Conservation (phyloP, 805 yeast species). For the Barnettozyma siamensis region DNA sequence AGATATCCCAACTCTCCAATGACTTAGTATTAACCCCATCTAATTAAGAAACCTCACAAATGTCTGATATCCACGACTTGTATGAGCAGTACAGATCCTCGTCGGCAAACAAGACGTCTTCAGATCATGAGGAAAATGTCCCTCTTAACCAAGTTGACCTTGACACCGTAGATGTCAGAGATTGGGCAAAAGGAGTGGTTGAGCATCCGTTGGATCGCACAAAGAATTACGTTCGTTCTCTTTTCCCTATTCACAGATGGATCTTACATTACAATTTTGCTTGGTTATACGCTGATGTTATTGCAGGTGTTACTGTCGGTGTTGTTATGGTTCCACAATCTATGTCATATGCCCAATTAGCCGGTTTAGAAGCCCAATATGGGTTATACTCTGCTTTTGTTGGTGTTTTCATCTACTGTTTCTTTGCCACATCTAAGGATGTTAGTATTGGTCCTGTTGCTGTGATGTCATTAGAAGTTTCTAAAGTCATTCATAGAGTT, state of each 20-base stretch:
- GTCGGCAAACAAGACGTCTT: background rate
- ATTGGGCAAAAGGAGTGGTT: conserved; percentile 10
- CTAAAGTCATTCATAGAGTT: conserved; percentile 68
- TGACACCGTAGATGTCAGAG: conserved; percentile 4
- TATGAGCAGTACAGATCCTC: conserved; percentile 4
- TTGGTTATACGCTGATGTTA: conserved; percentile 78
- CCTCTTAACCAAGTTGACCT: conserved; percentile 6
- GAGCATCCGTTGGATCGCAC: conserved; percentile 22
- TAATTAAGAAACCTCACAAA: too few relatives aligned
- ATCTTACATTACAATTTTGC: conserved; percentile 70
- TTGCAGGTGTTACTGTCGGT: conserved; percentile 93
- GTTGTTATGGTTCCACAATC: conserved; percentile 91
- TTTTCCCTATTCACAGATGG: conserved; percentile 84
- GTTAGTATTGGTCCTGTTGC: conserved; percentile 97
- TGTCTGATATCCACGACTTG: conserved; percentile 7
- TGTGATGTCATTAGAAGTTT: conserved; percentile 84
- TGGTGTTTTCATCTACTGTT: conserved; percentile 82
- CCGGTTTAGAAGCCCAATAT: conserved; percentile 73
- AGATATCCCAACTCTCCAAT: background rate
- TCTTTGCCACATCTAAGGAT: conserved; percentile 93
- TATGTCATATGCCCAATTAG: conserved; percentile 90
- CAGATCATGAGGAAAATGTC: conserved; percentile 3
- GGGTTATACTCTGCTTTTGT: conserved; percentile 90
- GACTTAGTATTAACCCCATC: too few relatives aligned
- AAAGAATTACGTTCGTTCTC: conserved; percentile 47